A percentile compares a stretch with the other conserved stretches of the same genome.
Evolutionary conservation across 257 asterid genomes (phyloP).

Genomic region (Primulina eburnea): DNA sequence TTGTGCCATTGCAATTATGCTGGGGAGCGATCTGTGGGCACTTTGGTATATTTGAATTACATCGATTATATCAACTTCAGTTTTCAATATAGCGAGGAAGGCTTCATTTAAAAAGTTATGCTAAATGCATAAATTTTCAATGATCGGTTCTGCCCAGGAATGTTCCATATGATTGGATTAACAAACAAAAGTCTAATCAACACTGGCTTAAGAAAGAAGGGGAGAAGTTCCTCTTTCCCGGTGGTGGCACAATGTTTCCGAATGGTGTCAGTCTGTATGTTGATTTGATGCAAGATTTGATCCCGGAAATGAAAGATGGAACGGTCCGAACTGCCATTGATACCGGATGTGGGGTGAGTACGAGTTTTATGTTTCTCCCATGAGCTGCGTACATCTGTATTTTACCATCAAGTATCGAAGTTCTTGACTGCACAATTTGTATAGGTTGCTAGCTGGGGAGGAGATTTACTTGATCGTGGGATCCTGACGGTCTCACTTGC

Average conservation of each 20-base stretch:
- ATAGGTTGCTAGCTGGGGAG: conserved; percentile 99
- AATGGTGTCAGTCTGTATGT: conserved; percentile 83
- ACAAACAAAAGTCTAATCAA: conserved; percentile 88
- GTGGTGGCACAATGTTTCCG: conserved; percentile 99
- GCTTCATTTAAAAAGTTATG: neutral
- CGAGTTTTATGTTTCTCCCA: conserved; percentile 1
- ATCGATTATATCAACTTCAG: too few relatives aligned
- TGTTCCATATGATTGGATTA: conserved; percentile 97
- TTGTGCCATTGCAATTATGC: neutral
- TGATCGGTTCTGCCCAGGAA: conserved; percentile 48
- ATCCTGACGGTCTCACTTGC: conserved; percentile 90
- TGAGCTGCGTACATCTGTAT: neutral
- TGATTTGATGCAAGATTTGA: conserved; percentile 76
- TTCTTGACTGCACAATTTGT: conserved; percentile 3
- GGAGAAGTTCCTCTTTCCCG: conserved; percentile 91
- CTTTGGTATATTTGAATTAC: too few relatives aligned
- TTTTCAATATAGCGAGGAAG: neutral
- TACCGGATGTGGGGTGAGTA: conserved; percentile 99
- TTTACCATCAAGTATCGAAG: conserved; percentile 13
- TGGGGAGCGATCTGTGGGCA: neutral
- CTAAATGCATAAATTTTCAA: neutral
- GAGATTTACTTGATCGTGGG: conserved; percentile 88
- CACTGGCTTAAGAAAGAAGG: conserved; percentile 97
- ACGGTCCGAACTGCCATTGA: conserved; percentile 88
- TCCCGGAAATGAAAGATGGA: conserved; percentile 94